Base-by-base conservation (phyloP, 2,329 filamentous ascomycete species). In the Colletotrichum sojae region DNA sequence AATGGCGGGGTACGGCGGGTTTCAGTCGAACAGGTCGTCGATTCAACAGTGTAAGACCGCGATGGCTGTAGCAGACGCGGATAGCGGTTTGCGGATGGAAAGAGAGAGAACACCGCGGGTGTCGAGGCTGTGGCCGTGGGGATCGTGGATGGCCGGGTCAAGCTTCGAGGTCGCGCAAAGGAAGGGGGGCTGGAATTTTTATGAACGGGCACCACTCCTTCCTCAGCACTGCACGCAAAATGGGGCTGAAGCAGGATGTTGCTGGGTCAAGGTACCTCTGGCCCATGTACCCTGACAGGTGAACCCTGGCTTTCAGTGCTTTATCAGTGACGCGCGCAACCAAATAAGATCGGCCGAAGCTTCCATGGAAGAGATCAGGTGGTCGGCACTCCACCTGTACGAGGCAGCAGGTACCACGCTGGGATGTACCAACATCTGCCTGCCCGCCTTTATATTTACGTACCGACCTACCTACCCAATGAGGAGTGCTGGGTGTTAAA, bases 111-210 rank as follows among this genome's bases (percentile, higher is more conserved):
- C 63, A 39, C 67, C 55, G 51, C 56, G 27, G 36, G 20, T 55
- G 55, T 69, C 56, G 36, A 69, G 55, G 54, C 63, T 69, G 63
- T 66, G 43, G 56, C 43, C 43, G 67, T 61, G 51, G 45, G 36
- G 52, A 61, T 48, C 62, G 66, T 61, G 55, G 55, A 18, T 54
- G 67, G 43, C 56, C 45, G 36, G 51, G 36, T 53, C 62, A 40
- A 69, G 55, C 62, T 61, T 67, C 67, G 56, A 61, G 45, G 63
- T 57, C 53, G 53, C 67, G 58, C 45, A 54, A 20, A 57, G 57
- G 63, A 70, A 69, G 67, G 67, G 67, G 67, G 67, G 63, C 54
- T 67, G 67, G 67, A 63, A 51, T 63, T 70, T 70, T 67, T 68
- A 63, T 62, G 54, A 55, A 70, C 64, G 56, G 48, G 55, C 63